Evolutionary conservation across 2,329 filamentous ascomycete species (phyloP), one percentile per base, ranked within the genome.

Genomic region (Cladobotryum mycophilum): DNA sequence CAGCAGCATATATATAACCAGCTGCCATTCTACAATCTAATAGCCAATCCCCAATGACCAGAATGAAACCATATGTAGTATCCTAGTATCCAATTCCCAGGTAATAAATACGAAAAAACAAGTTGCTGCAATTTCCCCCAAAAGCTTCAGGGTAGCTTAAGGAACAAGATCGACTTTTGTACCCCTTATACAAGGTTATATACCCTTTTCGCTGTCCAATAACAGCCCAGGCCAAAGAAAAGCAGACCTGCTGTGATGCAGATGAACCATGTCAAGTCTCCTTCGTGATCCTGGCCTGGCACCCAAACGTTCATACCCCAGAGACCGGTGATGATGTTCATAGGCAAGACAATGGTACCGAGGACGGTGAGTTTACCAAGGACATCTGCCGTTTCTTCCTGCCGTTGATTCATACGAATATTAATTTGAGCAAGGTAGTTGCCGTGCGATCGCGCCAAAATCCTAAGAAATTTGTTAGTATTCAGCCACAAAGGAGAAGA

Each of bases 371-470:
- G 79, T 68, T 93, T 96, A 56, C 91, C 91, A 12, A 99, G 80
- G 1, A 96, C 90, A 65, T 99, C 92, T 38, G 90, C 89, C 1
- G 93, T 99, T 71, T 95, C 85, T 68, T 99, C 92, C 66, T 95
- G 89, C 43, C 93, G 85, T 74, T 97, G 92, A 69, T 96, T 96
- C 92, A 97, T 97, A 62, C 90, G 84, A 61, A 97, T 96, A 69
- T 96, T 97, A 72, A 99, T 96, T 67, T 99, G 93, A 1, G 93
- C 93, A n/a, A 99, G 86, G 66, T 99, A 99, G 67, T 97, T 99
- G 64, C 84, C 88, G 64, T 99, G 93, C 12, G 91, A 91, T 51
- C 93, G 83, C 44, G 89, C 89, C 25, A 99, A 78, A 45, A 99
- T 88, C 63, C 89, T 93, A 57, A 3, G 30, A 11, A 4, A 33